Evolutionary conservation across 2,329 filamentous ascomycete genomes (phyloP), one percentile per base, ranked within the genome.

Genomic region (Epichloe scottii): DNA sequence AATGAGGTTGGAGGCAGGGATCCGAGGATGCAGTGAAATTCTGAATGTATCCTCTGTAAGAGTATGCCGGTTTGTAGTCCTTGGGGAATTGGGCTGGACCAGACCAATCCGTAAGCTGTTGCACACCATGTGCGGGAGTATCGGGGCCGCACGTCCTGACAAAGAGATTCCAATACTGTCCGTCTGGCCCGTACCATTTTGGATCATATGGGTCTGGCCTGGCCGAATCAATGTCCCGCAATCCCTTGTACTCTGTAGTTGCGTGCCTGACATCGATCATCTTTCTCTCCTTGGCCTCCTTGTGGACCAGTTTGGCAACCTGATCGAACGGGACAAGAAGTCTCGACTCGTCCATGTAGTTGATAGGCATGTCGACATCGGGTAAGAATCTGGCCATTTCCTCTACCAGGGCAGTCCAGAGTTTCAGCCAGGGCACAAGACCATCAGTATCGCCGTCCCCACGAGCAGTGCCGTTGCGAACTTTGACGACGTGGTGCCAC

Each of bases 301-400:
- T 66, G 7, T 64, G 64, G 10, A 82, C 68, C 46, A 78, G 66
- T 23, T 66, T 66, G 23, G 75, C 68, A 51, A 84, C 73, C 14
- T 75, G 68, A 50, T 83, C 73, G 66, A 73, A 79, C 10, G 78
- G 73, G 3, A 81, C 77, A 33, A 84, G 65, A n/a, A 85, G 62
- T 21, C 81, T 71, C 30, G 81, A 74, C 60, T 85, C 79, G 60
- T 84, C 81, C 65, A 82, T 72, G 49, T 74, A 71, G 59, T 85
- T 84, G 66, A 84, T 78, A 11, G 80, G 76, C 68, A 84, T 82
- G 60, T 84, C 80, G 61, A 85, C 76, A 54, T 85, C 80, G 4
- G 81, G 81, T 21, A 85, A 61, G 47, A 73, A 66, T 14, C 71
- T 60, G 26, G 76, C 72, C 37, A 81, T 77, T 51, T 76, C 74